Conservation (phyloP, 2,329 filamentous ascomycete genomes). For the Trichoderma aggressivum region DNA sequence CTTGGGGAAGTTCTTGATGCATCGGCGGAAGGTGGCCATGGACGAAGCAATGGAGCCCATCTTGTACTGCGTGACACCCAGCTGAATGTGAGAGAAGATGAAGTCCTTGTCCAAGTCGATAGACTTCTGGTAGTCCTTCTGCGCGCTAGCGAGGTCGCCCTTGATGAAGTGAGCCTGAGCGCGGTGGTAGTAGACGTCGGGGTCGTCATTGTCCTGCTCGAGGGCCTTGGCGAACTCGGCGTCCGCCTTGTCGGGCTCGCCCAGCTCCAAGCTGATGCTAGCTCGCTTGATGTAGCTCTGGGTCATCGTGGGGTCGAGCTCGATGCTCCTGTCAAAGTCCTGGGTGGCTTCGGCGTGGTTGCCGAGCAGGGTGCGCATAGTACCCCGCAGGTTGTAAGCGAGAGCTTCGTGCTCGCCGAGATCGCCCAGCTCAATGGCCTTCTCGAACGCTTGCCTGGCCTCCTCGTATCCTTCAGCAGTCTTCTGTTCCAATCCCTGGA, state of each 20-base stretch:
- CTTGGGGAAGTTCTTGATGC: slow-evolving; percentile 97
- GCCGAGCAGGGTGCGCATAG: slow-evolving; percentile 88
- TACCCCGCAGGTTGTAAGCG: slow-evolving; percentile 94
- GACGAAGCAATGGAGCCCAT: slow-evolving; percentile 97
- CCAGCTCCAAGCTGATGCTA: slow-evolving; percentile 94
- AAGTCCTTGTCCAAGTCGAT: slow-evolving; percentile 95
- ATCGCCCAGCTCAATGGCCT: slow-evolving; percentile 76
- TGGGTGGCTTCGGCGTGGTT: slow-evolving; percentile 78
- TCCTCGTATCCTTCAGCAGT: slow-evolving; percentile 90
- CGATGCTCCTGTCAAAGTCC: slow-evolving; percentile 89
- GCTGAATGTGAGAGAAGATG: slow-evolving; percentile 99
- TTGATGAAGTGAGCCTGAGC: slow-evolving; percentile 98
- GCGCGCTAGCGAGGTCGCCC: slow-evolving; percentile 85
- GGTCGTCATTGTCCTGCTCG: slow-evolving; percentile 79
- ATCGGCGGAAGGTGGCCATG: slow-evolving; percentile 96
- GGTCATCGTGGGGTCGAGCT: slow-evolving; percentile 80
- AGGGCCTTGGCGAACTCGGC: slow-evolving; percentile 85
- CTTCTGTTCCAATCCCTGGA: slow-evolving; percentile 77
- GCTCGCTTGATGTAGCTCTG: slow-evolving; percentile 99
- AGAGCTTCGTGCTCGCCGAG: slow-evolving; percentile 82
- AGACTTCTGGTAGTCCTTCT: slow-evolving; percentile 98
- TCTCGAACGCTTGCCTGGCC: slow-evolving; percentile 80
- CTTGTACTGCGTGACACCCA: slow-evolving; percentile 99
- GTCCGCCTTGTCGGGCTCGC: slow-evolving; percentile 80
- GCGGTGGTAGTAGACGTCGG: slow-evolving; percentile 98